Conservation (phyloP, 2,329 filamentous ascomycete genomes). For the Stagonosporopsis rhizophila region DNA sequence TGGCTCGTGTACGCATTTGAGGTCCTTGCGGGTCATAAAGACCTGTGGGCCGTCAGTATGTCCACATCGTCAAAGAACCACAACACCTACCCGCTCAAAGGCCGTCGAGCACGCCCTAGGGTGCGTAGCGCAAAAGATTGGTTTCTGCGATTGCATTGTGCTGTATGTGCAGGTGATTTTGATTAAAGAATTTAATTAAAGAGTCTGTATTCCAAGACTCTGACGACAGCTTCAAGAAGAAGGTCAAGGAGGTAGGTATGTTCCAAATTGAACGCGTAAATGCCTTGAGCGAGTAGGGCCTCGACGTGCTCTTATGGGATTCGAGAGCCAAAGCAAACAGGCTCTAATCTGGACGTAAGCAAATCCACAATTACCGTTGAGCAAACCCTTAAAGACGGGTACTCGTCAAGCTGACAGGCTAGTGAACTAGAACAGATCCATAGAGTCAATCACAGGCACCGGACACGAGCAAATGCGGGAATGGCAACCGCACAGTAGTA, state of each 20-base stretch:
- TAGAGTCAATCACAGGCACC: slow-evolving; percentile 21
- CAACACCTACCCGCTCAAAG: slow-evolving; percentile 81
- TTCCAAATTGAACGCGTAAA: slow-evolving; percentile 38
- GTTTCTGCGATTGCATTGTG: slow-evolving; percentile 68
- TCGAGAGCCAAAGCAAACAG: slow-evolving; percentile 6
- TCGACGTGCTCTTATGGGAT: slow-evolving; percentile 37
- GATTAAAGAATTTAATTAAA: slow-evolving; percentile 22
- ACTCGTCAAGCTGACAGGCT: slow-evolving; percentile 23
- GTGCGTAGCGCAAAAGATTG: slow-evolving; percentile 92
- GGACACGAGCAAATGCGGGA: slow-evolving; percentile 13
- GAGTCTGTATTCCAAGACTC: slow-evolving; percentile 38
- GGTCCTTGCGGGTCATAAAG: slow-evolving; percentile 91
- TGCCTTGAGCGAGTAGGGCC: slow-evolving; percentile 27
- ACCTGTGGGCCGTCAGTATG: slow-evolving; percentile 56
- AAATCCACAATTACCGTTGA: slow-evolving; percentile 41
- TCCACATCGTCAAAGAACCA: background rate
- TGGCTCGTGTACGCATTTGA: slow-evolving; percentile 90
- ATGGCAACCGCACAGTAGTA: slow-evolving; percentile 15
- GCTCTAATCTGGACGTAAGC: slow-evolving; percentile 22
- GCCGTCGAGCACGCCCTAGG: slow-evolving; percentile 95
- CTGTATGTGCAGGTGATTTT: slow-evolving; percentile 17
- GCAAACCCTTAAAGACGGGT: slow-evolving; percentile 24
- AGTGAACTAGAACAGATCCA: slow-evolving; percentile 25
- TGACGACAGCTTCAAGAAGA: slow-evolving; percentile 11
- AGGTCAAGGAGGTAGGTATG: slow-evolving; percentile 30